Evolutionary conservation across 495 filamentous ascomycete species (phyloP).

Genomic region (Podospora pseudocomata): DNA sequence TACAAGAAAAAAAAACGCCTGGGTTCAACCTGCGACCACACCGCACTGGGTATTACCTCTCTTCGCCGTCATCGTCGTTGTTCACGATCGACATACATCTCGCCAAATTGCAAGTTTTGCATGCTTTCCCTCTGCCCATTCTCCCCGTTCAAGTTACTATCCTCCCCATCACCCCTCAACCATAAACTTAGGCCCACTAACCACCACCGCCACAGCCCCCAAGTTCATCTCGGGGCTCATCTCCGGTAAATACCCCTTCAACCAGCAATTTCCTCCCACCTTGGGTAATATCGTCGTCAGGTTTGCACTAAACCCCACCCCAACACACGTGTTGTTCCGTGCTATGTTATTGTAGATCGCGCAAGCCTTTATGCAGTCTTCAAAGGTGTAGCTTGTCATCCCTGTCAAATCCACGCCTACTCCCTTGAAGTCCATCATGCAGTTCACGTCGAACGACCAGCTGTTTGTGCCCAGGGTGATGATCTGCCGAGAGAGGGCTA

Average conservation of each 20-base stretch:
- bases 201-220: constrained; percentile 11
- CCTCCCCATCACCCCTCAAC: background rate
- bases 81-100: no score
- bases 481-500: constrained; percentile 10
- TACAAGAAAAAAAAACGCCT: no score
- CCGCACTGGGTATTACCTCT: no score
- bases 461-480: constrained; percentile 12
- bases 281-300: constrained; percentile 13
- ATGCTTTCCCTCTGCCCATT: no score
- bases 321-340: constrained; percentile 21
- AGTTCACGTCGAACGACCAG: constrained; percentile 18
- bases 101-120: no score
- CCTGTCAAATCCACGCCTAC: constrained; percentile 12
- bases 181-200: constrained; percentile 8
- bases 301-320: constrained; percentile 17
- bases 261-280: constrained; percentile 14
- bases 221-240: constrained; percentile 13
- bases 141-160: background rate
- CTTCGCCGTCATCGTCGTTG: no score
- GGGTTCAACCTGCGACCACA: no score
- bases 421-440: constrained; percentile 8
- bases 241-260: constrained; percentile 16
- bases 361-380: constrained; percentile 18
- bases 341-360: constrained; percentile 16
- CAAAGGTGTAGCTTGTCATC: constrained; percentile 17